A percentile compares a stretch with the other conserved stretches of the same genome.
phyloP scores from a whole-genome alignment of 495 filamentous ascomycete species.

The Penicillium mononematosum region DNA sequence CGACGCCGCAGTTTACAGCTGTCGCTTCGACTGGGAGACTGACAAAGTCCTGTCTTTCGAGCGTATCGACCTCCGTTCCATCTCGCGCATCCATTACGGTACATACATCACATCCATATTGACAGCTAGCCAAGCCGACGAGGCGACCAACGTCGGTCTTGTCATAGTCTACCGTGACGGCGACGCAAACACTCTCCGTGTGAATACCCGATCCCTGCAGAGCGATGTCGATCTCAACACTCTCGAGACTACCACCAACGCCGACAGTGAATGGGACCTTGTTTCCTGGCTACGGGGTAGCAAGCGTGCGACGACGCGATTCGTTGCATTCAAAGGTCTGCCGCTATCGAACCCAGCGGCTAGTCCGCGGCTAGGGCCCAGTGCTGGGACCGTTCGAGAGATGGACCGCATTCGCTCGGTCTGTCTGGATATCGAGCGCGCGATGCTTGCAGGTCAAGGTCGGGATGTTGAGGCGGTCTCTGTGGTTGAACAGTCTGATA shows the following conservation, averaged over 20 bases:
- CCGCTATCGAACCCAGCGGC: slow-evolving; percentile 40
- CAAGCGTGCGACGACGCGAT: slow-evolving; percentile 36
- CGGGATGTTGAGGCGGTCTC: slow-evolving; percentile 23
- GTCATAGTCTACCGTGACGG: slow-evolving; percentile 72
- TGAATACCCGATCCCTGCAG: slow-evolving; percentile 81
- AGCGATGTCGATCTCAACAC: slow-evolving; percentile 43
- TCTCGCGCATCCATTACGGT: slow-evolving; percentile 69
- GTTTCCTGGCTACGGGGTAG: slow-evolving; percentile 42
- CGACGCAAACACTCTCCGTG: slow-evolving; percentile 61
- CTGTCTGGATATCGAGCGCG: slow-evolving; percentile 57
- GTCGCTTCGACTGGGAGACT: slow-evolving; percentile 86
- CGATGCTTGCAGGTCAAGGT: slow-evolving; percentile 34
- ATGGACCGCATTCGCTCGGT: slow-evolving; percentile 67
- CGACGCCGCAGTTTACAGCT: slow-evolving; percentile 78
- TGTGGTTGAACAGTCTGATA: slow-evolving; percentile 66
- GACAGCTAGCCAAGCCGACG: slow-evolving; percentile 68
- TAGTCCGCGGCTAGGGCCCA: slow-evolving; percentile 27
- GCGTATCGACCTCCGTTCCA: slow-evolving; percentile 71
- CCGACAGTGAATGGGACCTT: slow-evolving; percentile 37
- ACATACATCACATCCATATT: slow-evolving; percentile 88
- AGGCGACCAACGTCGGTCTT: slow-evolving; percentile 76
- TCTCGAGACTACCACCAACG: slow-evolving; percentile 29
- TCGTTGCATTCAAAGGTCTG: slow-evolving; percentile 58
- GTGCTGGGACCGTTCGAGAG: slow-evolving; percentile 54
- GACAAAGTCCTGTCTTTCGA: slow-evolving; percentile 92